phyloP scores from a whole-genome alignment of 129 eudicot genomes.

The Tagetes patula region DNA sequence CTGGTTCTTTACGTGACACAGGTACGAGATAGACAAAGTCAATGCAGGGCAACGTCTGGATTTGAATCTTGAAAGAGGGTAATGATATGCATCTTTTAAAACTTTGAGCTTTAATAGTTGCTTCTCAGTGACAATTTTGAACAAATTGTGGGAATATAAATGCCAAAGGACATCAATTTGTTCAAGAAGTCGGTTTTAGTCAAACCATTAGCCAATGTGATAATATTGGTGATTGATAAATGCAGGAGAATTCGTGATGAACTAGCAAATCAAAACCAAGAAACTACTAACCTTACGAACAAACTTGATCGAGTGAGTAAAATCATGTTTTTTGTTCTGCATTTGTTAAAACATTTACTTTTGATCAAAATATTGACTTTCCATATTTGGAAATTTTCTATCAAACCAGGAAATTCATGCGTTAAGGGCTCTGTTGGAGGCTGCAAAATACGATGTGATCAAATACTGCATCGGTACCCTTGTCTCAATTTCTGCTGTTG shows the following conservation, averaged over 20 bases:
- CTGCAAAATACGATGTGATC: constrained; percentile 89
- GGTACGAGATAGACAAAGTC: constrained; percentile 91
- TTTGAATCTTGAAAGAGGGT: constrained; percentile 97
- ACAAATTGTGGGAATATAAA: not conserved
- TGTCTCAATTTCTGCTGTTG: constrained; percentile 87
- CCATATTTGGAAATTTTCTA: not conserved
- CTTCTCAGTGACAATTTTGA: not conserved
- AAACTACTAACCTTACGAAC: constrained; percentile 84
- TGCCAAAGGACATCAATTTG: not conserved
- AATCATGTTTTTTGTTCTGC: not conserved
- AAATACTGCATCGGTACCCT: constrained; percentile 98
- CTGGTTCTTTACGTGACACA: constrained; percentile 26
- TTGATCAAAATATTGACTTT: constrained; percentile 9
- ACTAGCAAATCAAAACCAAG: constrained; percentile 81
- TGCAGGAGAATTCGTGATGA: constrained; percentile 97
- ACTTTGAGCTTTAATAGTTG: not conserved
- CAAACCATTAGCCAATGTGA: not conserved
- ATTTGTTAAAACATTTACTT: constrained; percentile 3
- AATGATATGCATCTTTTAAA: not conserved
- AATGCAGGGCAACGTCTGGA: constrained; percentile 96
- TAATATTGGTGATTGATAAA: not conserved
- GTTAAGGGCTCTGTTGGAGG: constrained; percentile 81
- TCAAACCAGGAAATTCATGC: constrained; percentile 81
- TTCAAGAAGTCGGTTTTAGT: not conserved
- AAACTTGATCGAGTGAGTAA: constrained; percentile 85